Base-by-base conservation (phyloP, 805 yeast genomes). In the Wickerhamomyces chambardii region DNA sequence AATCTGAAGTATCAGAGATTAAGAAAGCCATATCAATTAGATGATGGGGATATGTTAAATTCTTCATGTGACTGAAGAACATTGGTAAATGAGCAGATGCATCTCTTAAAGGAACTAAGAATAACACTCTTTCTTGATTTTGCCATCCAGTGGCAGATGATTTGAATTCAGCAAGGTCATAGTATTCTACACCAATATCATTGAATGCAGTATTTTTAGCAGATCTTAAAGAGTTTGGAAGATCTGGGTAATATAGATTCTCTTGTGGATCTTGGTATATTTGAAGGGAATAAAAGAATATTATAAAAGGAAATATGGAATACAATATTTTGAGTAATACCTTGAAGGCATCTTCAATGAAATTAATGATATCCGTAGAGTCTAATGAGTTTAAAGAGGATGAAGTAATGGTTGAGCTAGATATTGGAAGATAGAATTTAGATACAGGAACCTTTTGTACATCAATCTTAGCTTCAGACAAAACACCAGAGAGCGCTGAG, bases 101-200 rank as follows among this genome's bases (percentile, higher is more conserved):
- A 56, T 89, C 96, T 62, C 97, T 75, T 45, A 87, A 66, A 6
- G 97, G 97, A 10, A 89, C 95, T 46, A 90, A 76, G 45, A 85
- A 84, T 39, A 87, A 62, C 16, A 87, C 80, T 33, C 95, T 67
- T 53, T 89, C 95, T 12, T 71, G 74, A 32, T 66, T 63, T 47
- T 79, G 82, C 92, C 92, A 82, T 7, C 96, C 96, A 35, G 76
- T 70, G 6, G 69, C 69, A 12, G 79, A 58, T 6, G 92, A 87
- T 32, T 61, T 66, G 46, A 75, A 77, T 41, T 80, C 70, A 15
- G 64, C 68, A 48, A 89, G 62, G 53, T 89, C 97, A 54, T 78
- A 85, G 48, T 72, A 83, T 45, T 72, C 78, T 10, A 84, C 85
- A 30, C 55, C 56, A 36, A 56, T 50, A 24, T 53, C 51, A 35